Conservation (phyloP, 306 rosid genomes). For the Arachis stenosperma region DNA sequence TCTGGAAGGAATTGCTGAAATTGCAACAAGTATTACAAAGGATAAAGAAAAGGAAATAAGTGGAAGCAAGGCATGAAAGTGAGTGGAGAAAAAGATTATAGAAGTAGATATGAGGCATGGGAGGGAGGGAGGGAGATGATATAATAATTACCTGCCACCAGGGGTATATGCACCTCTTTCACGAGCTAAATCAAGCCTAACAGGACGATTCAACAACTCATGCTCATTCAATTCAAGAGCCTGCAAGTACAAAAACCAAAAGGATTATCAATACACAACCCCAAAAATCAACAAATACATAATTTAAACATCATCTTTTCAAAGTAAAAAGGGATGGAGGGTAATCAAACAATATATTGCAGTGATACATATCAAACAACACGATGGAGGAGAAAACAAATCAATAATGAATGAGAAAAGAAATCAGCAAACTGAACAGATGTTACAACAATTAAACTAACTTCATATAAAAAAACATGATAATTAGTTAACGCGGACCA, state of each 20-base stretch:
- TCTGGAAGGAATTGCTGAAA: slow-evolving; percentile 60
- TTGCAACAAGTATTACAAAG: slow-evolving; percentile 36
- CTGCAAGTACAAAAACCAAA: slow-evolving; percentile 33
- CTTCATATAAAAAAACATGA: neutral
- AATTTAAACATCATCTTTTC: neutral
- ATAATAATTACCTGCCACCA: slow-evolving; percentile 42
- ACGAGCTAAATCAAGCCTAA: slow-evolving; percentile 74
- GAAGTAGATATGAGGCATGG: neutral
- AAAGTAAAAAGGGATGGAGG: neutral
- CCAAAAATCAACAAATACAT: neutral
- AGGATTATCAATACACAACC: neutral
- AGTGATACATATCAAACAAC: no score
- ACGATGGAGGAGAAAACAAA: no score
- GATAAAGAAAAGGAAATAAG: neutral
- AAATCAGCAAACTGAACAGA: no score
- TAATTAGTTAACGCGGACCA: neutral
- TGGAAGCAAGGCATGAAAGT: neutral
- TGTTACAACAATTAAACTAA: neutral
- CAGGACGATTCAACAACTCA: slow-evolving; percentile 49
- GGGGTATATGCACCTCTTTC: slow-evolving; percentile 78
- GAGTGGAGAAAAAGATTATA: neutral
- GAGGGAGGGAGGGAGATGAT: neutral
- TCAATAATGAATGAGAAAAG: neutral
- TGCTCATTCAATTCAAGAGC: slow-evolving; percentile 66
- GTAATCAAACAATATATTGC: neutral